These are phyloP conservation scores for Pythium myriotylum DNA, from an alignment of 352 stramenopile species.

Conservation along the genomic window DNA sequence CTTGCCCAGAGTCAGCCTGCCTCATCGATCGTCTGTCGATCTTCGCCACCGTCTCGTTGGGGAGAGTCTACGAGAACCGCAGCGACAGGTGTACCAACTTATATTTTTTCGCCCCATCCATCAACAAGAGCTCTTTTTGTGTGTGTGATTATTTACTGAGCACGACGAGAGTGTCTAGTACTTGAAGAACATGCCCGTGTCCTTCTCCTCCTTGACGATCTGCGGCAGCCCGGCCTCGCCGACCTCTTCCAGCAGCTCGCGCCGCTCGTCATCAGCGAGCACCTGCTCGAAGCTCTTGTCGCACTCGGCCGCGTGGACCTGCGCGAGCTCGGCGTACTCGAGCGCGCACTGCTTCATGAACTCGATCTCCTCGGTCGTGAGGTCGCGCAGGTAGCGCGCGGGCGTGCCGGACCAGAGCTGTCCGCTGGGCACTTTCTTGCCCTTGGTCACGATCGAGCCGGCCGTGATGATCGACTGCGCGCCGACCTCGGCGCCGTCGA, in stretches of 20 bases:
- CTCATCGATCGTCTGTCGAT: too few relatives aligned
- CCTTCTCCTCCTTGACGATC: slow-evolving; percentile 67
- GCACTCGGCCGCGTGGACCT: slow-evolving; percentile 71
- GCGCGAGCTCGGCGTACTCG: slow-evolving; percentile 82
- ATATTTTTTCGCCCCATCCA: slow-evolving; percentile 9
- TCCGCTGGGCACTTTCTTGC: slow-evolving; percentile 87
- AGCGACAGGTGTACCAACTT: slow-evolving; percentile 16
- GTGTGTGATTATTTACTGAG: not conserved
- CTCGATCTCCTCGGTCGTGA: slow-evolving; percentile 83
- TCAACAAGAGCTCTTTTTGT: not conserved
- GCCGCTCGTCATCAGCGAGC: slow-evolving; percentile 72
- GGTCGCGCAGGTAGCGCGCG: slow-evolving; percentile 82
- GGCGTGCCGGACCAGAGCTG: slow-evolving; percentile 90
- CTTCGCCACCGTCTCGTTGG: too few relatives aligned
- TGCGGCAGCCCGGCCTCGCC: slow-evolving; percentile 79
- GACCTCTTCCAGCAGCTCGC: slow-evolving; percentile 79
- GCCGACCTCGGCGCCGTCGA: slow-evolving; percentile 89
- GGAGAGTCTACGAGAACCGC: not conserved
- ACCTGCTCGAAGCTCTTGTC: slow-evolving; percentile 87
- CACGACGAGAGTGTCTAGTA: slow-evolving; percentile 59
- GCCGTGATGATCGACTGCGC: slow-evolving; percentile 90
- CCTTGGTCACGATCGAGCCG: slow-evolving; percentile 86
- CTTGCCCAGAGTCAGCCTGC: too few relatives aligned
- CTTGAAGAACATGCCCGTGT: slow-evolving; percentile 88
- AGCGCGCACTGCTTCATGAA: slow-evolving; percentile 90